Percentiles rank a stretch among this genome's conserved stretches.
phyloP scores from a whole-genome alignment of 2,329 filamentous ascomycete genomes.

The Colletotrichum chlorophyti region DNA sequence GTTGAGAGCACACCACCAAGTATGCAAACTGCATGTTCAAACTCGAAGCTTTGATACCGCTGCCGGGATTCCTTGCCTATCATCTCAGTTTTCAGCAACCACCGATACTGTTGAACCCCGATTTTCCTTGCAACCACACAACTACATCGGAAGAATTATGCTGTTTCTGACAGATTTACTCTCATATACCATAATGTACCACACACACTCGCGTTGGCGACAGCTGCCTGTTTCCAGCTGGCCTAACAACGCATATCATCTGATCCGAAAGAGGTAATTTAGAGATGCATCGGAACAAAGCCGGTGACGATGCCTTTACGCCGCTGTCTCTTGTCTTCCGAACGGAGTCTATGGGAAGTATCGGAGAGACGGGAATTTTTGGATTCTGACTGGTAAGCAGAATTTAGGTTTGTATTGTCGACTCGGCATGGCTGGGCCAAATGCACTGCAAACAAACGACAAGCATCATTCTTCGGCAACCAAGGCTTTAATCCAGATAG shows the following conservation, averaged over 20 bases:
- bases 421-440: neutral
- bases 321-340: too few species aligned
- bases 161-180: too few species aligned
- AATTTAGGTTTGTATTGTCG: neutral
- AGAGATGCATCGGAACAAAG: neutral
- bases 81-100: neutral
- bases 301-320: neutral
- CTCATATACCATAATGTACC: too few species aligned
- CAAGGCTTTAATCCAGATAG: too few species aligned
- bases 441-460: neutral
- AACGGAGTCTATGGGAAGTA: too few species aligned
- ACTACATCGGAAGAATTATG: neutral
- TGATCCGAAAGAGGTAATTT: neutral
- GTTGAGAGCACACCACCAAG: conserved; percentile 12
- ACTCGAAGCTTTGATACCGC: neutral
- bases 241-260: neutral
- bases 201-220: too few species aligned
- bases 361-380: neutral
- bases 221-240: neutral
- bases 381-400: neutral
- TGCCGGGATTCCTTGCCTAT: neutral
- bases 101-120: neutral
- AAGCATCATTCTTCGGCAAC: neutral
- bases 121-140: neutral
- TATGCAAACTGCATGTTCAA: neutral